Evolutionary conservation across 2,329 filamentous ascomycete genomes (phyloP).

Genomic region (Sarocladiaceae sp.): DNA sequence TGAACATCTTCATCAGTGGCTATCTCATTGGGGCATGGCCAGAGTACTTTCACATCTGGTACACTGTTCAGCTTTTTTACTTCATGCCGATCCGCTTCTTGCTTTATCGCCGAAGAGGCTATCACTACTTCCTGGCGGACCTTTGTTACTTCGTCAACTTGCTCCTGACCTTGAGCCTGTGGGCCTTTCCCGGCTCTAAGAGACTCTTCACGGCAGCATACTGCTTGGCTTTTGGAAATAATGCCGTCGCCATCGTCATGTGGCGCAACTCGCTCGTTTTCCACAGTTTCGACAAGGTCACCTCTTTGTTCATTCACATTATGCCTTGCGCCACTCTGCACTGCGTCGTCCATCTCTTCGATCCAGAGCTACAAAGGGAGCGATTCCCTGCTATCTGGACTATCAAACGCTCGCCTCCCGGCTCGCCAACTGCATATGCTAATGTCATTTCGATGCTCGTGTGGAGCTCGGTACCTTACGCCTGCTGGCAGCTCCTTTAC

Average conservation of each 20-base stretch:
- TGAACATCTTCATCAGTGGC: conserved; percentile 96
- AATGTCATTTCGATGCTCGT: conserved; percentile 77
- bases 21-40: conserved; percentile 85
- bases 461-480: conserved; percentile 91
- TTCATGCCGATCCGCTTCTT: conserved; percentile 96
- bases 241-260: conserved; percentile 96
- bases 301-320: conserved; percentile 97
- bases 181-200: conserved; percentile 86
- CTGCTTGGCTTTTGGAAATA: conserved; percentile 92
- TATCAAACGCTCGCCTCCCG: conserved; percentile 63
- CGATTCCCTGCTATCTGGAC: conserved; percentile 81
- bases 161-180: conserved; percentile 72
- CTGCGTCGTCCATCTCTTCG: conserved; percentile 78
- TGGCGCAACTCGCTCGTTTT: conserved; percentile 99
- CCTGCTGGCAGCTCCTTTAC: conserved; percentile 86
- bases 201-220: conserved; percentile 87
- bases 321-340: conserved; percentile 96
- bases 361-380: conserved; percentile 55
- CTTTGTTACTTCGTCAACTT: conserved; percentile 98
- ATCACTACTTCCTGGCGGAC: conserved; percentile 95
- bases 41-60: conserved; percentile 88
- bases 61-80: conserved; percentile 77
- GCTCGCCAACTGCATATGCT: conserved; percentile 73
- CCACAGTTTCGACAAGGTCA: conserved; percentile 97
- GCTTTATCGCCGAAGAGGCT: conserved; percentile 84